phyloP scores from a whole-genome alignment of 2,329 filamentous ascomycete species.

The Aureobasidium namibiae region DNA sequence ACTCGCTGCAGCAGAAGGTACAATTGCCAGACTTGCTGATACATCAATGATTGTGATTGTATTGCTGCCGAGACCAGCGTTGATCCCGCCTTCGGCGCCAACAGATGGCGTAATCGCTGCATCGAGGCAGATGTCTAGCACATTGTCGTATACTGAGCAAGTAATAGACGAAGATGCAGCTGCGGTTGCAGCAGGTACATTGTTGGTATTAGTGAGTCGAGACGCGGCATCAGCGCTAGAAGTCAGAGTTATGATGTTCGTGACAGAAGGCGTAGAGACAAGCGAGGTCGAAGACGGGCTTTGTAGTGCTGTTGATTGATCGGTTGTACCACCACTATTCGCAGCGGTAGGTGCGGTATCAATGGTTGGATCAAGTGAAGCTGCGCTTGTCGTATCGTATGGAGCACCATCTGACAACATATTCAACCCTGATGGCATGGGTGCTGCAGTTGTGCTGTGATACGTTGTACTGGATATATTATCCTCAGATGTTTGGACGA shows the following conservation, averaged over 20 bases:
- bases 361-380: neutral
- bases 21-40: neutral
- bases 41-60: neutral
- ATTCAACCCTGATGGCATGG: neutral
- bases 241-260: neutral
- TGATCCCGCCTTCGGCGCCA: neutral
- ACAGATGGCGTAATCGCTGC: neutral
- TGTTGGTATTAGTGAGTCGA: neutral
- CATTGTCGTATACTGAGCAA: neutral
- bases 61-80: neutral
- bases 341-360: neutral
- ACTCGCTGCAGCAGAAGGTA: neutral
- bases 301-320: neutral
- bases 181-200: neutral
- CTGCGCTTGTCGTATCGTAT: neutral
- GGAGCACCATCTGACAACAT: neutral
- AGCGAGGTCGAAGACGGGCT: neutral
- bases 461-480: neutral
- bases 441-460: neutral
- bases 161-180: neutral
- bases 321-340: no score
- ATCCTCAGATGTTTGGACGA: neutral
- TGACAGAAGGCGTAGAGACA: neutral
- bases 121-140: neutral
- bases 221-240: neutral